Evolutionary conservation across 1,284 basidiomycete genomes (phyloP), one percentile per base, ranked within the genome.

Genomic region (Ceratobasidium sp.): DNA sequence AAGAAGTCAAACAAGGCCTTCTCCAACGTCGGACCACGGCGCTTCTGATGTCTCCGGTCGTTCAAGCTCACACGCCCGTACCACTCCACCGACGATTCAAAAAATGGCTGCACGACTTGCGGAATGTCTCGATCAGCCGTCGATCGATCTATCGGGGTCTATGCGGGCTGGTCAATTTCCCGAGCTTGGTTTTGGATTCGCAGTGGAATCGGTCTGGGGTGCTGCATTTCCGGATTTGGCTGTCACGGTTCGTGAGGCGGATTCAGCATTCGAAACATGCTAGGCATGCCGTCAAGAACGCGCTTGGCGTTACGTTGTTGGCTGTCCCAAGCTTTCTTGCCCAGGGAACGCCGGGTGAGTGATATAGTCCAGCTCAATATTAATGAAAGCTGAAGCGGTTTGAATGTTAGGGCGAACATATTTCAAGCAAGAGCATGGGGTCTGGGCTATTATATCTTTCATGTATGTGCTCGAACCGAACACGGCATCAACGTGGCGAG

Each of bases 191-290:
- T 16, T 45, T 70, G n/a, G 30, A 30, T 4, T 46, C 43, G 5
- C 34, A 48, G 21, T 70, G 67, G 67, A 70, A 70, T 36, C 36
- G 43, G 16, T 39, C 67, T n/a, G 53, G 53, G 28, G 55, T 70
- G 1, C 21, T 70, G 2, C 39, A 70, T 18, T 58, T 59, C n/a
- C 67, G 67, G 3, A 55, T 70, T 12, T 48, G 50, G 16, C 18
- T 70, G 23, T 58, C 53, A 12, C 53, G 55, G n/a, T 6, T 55
- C 9, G 53, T 70, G 53, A n/a, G 67, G 23, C 55, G 34, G 3
- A 46, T 70, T n/a, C 67, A 70, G 43, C 67, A 70, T 39, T 70
- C 67, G 43, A 70, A 70, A 28, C 67, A 70, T 48, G 67, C 67
- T 10, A n/a, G 67, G 18, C 67, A 70, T 50, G 67, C 67, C 1